Base-by-base conservation (phyloP, 257 asterid genomes). In the Agastache rugosa region DNA sequence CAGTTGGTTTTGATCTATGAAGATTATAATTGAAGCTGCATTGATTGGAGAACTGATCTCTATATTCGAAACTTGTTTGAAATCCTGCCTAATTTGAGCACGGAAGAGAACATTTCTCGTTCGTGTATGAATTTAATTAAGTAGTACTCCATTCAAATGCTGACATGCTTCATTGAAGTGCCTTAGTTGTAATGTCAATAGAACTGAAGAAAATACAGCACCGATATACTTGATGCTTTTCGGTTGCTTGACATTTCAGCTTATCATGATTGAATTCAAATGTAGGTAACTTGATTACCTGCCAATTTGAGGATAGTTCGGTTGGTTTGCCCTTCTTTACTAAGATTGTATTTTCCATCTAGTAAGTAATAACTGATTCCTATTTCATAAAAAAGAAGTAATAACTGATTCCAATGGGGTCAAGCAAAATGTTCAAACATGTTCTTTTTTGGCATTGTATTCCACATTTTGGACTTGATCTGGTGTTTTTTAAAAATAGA, bases 141-240 rank as follows among this genome's bases (percentile, higher is more conserved):
- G 5, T 48, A 37, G 71, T 61, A n/a, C n/a, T n/a, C n/a, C n/a
- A 23, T 48, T 39, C 55, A 60, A 39, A 51, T 67, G 39, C 61
- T 58, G 41, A 66, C 45, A n/a, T 17, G 60, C 65, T 59, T 59
- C 50, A 44, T 67, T 16, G 15, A 47, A 55, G 8, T 74, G 55
- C 10, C 11, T 5, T 69, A 35, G 16, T 11, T 54, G 73, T 42
- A 62, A 51, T 25, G 17, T 8, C 14, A 15, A 51, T 69, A 39
- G 19, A 58, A 27, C 11, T 20, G 67, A 25, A 72, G 70, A 37
- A 37, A 37, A 37, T 71, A n/a, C 44, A 12, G 11, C 64, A 34
- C 48, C 50, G 11, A 7, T 8, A 37, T 37, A 2, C 8, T 11
- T 8, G 42, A 37, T 48, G 53, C 47, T 56, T 61, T 29, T 37